A percentile compares a stretch with the other conserved stretches of the same genome.
Conservation (phyloP, 208 protist genomes). For the Vickermania spadyakhi region DNA sequence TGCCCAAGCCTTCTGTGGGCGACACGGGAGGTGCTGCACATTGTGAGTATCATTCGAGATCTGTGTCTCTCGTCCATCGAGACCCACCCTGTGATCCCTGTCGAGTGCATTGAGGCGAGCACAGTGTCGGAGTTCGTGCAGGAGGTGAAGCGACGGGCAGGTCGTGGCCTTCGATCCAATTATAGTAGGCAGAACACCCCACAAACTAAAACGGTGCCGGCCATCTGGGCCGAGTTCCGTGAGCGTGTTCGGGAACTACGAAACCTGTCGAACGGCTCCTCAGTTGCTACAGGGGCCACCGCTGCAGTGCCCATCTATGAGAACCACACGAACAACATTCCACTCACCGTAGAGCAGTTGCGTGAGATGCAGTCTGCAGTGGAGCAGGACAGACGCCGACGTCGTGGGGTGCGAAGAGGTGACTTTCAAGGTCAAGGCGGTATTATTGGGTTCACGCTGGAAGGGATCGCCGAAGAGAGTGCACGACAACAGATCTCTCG, state of each 20-base stretch:
- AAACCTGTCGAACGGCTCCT: slow-evolving; percentile 25
- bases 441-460: neutral
- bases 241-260: neutral
- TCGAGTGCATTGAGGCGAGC: slow-evolving; percentile 18
- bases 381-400: neutral
- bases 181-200: neutral
- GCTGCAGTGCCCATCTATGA: neutral
- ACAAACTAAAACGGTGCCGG: neutral
- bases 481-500: too few relatives aligned
- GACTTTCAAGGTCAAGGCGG: neutral
- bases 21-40: neutral
- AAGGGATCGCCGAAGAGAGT: too few relatives aligned
- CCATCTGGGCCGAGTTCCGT: neutral
- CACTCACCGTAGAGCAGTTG: neutral
- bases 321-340: neutral
- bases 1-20: slow-evolving; percentile 10
- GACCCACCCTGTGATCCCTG: slow-evolving; percentile 1
- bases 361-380: neutral
- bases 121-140: slow-evolving; percentile 13
- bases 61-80: neutral
- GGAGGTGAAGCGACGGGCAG: neutral
- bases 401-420: neutral
- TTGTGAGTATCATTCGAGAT: neutral
- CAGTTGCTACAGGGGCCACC: neutral
- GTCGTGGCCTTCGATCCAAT: neutral